These are phyloP conservation scores for Auricularia sp. DNA, from an alignment of 768 basidiomycete genomes.

Conservation along the genomic window DNA sequence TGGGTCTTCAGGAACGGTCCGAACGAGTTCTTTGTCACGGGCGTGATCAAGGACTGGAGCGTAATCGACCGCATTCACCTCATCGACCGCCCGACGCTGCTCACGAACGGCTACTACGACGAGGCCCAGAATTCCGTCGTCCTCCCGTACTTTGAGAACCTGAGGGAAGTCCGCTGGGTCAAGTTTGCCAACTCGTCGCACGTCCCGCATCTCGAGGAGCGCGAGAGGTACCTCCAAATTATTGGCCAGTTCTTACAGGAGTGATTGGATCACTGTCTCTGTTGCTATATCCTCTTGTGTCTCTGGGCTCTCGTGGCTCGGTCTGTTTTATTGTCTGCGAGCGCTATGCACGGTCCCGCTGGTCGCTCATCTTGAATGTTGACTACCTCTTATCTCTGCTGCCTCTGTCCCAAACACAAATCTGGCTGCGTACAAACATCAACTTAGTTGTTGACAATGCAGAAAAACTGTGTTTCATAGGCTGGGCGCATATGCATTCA, in stretches of 20 bases:
- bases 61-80: conserved; percentile 4
- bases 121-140: conserved; percentile 30
- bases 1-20: conserved; percentile 4
- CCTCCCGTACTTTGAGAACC: conserved; percentile 35
- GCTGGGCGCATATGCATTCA: no score
- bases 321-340: no score
- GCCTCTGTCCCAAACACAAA: no score
- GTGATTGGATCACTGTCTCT: background rate
- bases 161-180: conserved; percentile 30
- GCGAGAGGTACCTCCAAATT: conserved; percentile 10
- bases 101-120: conserved; percentile 35
- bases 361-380: no score
- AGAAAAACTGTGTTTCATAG: no score
- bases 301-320: no score
- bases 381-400: no score
- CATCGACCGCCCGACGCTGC: conserved; percentile 20
- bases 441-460: no score
- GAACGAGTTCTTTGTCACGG: conserved; percentile 5
- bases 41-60: conserved; percentile 5
- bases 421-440: no score
- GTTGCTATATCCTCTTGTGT: no score
- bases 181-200: conserved; percentile 12
- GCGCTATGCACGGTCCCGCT: no score
- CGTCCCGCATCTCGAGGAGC: conserved; percentile 13
- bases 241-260: conserved; percentile 7